Percentiles rank a stretch among this genome's conserved stretches.
Evolutionary conservation across 2,329 filamentous ascomycete genomes (phyloP).

Genomic region (Hawksworthiomyces lignivorus): DNA sequence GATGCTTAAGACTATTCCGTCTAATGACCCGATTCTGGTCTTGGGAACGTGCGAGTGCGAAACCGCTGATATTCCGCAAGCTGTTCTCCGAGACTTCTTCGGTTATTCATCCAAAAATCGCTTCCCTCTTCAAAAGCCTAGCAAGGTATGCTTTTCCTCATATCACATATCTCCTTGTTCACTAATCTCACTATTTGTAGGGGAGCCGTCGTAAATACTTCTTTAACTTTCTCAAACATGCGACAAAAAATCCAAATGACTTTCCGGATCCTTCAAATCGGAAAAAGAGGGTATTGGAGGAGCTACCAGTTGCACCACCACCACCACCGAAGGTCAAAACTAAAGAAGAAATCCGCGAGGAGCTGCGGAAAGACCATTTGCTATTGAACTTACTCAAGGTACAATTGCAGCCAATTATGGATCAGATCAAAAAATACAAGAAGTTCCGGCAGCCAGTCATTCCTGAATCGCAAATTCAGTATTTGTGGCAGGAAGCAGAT

Average conservation of each 20-base stretch:
- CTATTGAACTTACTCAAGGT: slow-evolving; percentile 83
- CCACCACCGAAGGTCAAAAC: slow-evolving; percentile 60
- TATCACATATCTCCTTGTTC: slow-evolving; percentile 14
- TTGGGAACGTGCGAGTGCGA: slow-evolving; percentile 75
- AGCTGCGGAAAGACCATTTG: slow-evolving; percentile 76
- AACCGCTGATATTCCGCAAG: slow-evolving; percentile 50
- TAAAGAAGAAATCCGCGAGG: slow-evolving; percentile 71
- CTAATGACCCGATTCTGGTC: slow-evolving; percentile 82
- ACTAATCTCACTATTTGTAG: slow-evolving; percentile 22
- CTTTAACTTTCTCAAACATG: slow-evolving; percentile 61
- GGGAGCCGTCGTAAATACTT: slow-evolving; percentile 73
- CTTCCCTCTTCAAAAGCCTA: slow-evolving; percentile 61
- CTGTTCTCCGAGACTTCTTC: slow-evolving; percentile 71
- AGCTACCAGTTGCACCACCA: slow-evolving; percentile 66
- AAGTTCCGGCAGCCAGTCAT: slow-evolving; percentile 80
- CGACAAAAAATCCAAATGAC: slow-evolving; percentile 74
- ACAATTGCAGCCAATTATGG: slow-evolving; percentile 88
- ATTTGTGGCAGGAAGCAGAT: slow-evolving; percentile 77
- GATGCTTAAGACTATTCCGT: slow-evolving; percentile 73
- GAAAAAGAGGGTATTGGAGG: slow-evolving; percentile 76
- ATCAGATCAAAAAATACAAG: slow-evolving; percentile 90
- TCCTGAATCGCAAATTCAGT: slow-evolving; percentile 63
- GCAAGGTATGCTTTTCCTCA: slow-evolving; percentile 40
- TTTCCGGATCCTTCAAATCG: slow-evolving; percentile 83
- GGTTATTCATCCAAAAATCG: slow-evolving; percentile 76